Evolutionary conservation across 2,329 filamentous ascomycete species (phyloP).

Genomic region (Fusarium compactum): DNA sequence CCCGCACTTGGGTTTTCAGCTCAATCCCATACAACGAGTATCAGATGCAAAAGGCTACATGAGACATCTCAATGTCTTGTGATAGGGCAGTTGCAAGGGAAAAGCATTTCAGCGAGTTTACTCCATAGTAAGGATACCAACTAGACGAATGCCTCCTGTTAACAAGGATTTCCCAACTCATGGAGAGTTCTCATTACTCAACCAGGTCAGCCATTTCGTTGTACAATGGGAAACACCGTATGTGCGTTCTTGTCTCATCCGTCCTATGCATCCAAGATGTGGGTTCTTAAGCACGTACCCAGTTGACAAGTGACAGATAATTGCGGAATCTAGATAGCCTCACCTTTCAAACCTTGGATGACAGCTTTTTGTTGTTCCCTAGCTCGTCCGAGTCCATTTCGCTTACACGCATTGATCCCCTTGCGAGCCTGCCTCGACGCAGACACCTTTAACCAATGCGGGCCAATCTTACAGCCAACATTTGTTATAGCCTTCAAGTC

Average conservation of each 20-base stretch:
- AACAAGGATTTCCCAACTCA: conserved; percentile 1
- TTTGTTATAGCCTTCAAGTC: conserved; percentile 7
- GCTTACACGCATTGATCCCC: conserved; percentile 24
- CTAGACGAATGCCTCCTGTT: conserved; percentile 4
- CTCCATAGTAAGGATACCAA: background rate
- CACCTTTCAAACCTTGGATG: conserved; percentile 13
- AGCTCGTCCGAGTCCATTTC: conserved; percentile 5
- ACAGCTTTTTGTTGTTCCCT: background rate
- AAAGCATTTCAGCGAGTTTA: conserved; percentile 7
- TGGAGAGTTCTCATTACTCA: background rate
- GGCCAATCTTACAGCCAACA: conserved; percentile 7
- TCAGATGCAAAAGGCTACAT: conserved; percentile 18
- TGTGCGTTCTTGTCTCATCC: background rate
- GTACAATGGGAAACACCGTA: background rate
- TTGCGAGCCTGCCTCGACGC: conserved; percentile 13
- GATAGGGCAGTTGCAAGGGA: background rate
- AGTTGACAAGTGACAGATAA: conserved; percentile 8
- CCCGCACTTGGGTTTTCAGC: conserved; percentile 33
- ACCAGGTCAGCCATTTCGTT: background rate
- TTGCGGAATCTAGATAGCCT: conserved; percentile 31
- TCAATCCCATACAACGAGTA: conserved; percentile 21
- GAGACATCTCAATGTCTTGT: background rate
- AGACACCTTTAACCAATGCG: background rate
- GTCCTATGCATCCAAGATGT: conserved; percentile 4
- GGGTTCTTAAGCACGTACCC: conserved; percentile 3